A percentile compares a stretch with the other conserved stretches of the same genome.
Conservation (phyloP, 225 moss, liverwort and hornwort genomes). For the Pseudoscleropodium purum region DNA sequence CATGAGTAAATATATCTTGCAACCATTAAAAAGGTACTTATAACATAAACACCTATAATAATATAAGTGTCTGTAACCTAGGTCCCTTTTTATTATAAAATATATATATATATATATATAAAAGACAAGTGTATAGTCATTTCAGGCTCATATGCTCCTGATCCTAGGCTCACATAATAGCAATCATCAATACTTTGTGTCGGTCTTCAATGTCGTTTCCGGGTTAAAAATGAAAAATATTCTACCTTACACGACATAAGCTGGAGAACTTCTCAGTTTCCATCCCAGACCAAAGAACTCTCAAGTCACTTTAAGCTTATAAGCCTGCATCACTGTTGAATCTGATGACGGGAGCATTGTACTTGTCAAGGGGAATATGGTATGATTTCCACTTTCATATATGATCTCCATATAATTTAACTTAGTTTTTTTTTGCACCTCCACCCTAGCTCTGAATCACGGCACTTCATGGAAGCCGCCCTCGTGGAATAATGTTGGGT, state of each 20-base stretch:
- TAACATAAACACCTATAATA: too few species aligned
- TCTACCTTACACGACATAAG: background rate
- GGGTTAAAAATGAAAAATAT: background rate
- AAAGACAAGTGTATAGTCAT: too few species aligned
- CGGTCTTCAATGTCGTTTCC: accelerated
- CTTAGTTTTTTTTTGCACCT: background rate
- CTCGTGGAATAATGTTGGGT: background rate
- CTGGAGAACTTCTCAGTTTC: background rate
- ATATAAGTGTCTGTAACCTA: too few species aligned
- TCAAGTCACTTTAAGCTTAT: background rate
- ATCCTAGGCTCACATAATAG: too few species aligned
- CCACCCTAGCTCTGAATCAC: background rate
- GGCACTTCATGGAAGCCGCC: background rate
- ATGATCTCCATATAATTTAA: too few species aligned
- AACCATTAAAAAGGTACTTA: too few species aligned
- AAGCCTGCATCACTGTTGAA: background rate
- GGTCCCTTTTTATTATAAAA: too few species aligned
- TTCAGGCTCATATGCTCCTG: too few species aligned
- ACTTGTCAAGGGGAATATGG: background rate
- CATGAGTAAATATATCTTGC: too few species aligned
- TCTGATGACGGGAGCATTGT: background rate
- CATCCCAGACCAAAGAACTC: background rate
- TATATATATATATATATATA: too few species aligned
- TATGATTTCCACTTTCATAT: background rate
- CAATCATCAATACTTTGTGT: background rate